Percentiles rank a stretch among this genome's conserved stretches.
These are phyloP conservation scores for Boletus rufocinnamomeus DNA, from an alignment of 768 basidiomycete species.

Conservation along the genomic window DNA sequence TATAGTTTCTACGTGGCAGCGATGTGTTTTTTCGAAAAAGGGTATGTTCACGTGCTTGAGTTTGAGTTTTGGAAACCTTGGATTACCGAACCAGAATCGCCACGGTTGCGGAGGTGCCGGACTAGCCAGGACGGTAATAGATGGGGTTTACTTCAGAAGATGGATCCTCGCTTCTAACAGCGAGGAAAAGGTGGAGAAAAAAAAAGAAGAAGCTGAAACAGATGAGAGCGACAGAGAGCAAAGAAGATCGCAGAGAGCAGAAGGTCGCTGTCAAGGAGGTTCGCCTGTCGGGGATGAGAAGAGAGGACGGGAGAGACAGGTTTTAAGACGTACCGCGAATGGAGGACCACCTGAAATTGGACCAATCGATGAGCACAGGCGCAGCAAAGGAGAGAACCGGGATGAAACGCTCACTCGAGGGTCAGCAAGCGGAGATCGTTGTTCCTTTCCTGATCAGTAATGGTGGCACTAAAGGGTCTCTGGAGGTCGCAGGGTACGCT, in stretches of 20 bases:
- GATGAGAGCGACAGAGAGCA: conserved; percentile 13
- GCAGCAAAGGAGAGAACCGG: conserved; percentile 16
- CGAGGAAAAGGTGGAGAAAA: conserved; percentile 58
- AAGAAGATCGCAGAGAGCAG: conserved; percentile 7
- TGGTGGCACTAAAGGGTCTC: conserved; percentile 48
- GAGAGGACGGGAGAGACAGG: conserved; percentile 7
- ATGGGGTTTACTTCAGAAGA: conserved; percentile 53
- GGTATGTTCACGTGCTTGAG: conserved; percentile 27
- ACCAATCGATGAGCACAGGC: conserved; percentile 20
- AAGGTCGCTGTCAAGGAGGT: conserved; percentile 65
- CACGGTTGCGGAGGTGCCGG: conserved; percentile 65
- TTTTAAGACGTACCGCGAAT: conserved; percentile 60
- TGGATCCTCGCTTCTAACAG: conserved; percentile 68
- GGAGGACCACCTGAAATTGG: conserved; percentile 65
- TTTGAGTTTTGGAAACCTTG: conserved; percentile 40
- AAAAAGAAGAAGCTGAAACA: conserved; percentile 11
- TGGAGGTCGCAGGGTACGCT: conserved; percentile 39
- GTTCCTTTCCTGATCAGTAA: conserved; percentile 78
- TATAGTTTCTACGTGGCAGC: conserved; percentile 29
- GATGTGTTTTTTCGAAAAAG: conserved; percentile 29
- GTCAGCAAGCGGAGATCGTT: conserved; percentile 80
- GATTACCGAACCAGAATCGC: conserved; percentile 77
- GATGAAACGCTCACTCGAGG: conserved; percentile 58
- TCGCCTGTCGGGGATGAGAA: conserved; percentile 48
- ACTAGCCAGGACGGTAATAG: conserved; percentile 58